Evolutionary conservation across 352 stramenopile species (phyloP).

Genomic region (Phytophthora fragariae): DNA sequence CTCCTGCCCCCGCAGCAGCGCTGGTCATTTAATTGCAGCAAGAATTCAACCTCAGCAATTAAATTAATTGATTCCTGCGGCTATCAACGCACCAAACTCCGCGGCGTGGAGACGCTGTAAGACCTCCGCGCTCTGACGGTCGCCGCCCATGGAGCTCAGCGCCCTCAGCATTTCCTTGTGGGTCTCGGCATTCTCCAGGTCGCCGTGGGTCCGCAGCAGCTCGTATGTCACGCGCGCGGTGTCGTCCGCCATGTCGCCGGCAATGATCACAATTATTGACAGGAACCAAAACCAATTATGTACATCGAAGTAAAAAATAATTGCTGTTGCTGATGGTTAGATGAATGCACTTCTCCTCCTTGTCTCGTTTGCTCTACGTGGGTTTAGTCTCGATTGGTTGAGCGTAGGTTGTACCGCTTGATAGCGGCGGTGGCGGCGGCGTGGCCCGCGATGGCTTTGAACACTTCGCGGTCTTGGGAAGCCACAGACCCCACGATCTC

Average conservation of each 20-base stretch:
- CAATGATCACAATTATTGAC: not conserved
- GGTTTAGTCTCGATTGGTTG: slow-evolving; percentile 20
- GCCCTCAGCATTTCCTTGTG: slow-evolving; percentile 53
- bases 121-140: slow-evolving; percentile 38
- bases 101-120: slow-evolving; percentile 57
- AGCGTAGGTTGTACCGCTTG: slow-evolving; percentile 64
- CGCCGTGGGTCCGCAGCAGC: slow-evolving; percentile 42
- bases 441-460: slow-evolving; percentile 62
- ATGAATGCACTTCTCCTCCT: not conserved
- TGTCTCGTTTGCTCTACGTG: not conserved
- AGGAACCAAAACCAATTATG: not conserved
- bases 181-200: slow-evolving; percentile 29
- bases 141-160: slow-evolving; percentile 36
- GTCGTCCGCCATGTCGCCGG: slow-evolving; percentile 21
- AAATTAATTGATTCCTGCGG: not conserved
- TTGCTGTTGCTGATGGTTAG: not conserved
- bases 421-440: slow-evolving; percentile 65
- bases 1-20: slow-evolving; percentile 35
- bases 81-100: slow-evolving; percentile 47
- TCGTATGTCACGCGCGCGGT: slow-evolving; percentile 33
- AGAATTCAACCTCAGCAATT: not conserved
- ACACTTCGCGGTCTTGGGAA: slow-evolving; percentile 59
- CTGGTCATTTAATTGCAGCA: slow-evolving; percentile 24
- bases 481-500: slow-evolving; percentile 19
- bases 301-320: not conserved